Percentiles rank a stretch among this genome's conserved stretches.
Evolutionary conservation across 2,329 filamentous ascomycete genomes (phyloP).

Genomic region (Fusarium albosuccineum): DNA sequence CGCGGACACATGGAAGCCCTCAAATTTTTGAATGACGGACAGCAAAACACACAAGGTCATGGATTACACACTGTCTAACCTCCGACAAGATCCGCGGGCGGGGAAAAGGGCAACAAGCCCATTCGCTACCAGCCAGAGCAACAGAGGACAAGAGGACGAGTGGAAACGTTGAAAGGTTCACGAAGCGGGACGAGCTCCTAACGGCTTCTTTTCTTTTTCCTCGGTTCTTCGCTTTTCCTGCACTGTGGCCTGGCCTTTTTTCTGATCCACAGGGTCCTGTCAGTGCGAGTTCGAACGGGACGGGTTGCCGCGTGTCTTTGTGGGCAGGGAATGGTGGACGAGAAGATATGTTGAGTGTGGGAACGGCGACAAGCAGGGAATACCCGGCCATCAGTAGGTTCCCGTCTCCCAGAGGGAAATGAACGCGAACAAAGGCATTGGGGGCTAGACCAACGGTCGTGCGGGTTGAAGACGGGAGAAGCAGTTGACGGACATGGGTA

Average conservation of each 20-base stretch:
- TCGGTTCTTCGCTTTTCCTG: not conserved
- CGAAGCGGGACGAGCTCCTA: constrained; percentile 30
- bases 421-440: constrained; percentile 6
- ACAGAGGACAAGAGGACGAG: not conserved
- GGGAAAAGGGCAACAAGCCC: constrained; percentile 14
- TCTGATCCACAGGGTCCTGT: constrained; percentile 40
- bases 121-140: constrained; percentile 13
- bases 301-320: constrained; percentile 10
- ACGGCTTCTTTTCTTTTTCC: constrained; percentile 17
- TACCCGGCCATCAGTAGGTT: constrained; percentile 31
- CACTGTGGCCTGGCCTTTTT: constrained; percentile 3
- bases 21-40: constrained; percentile 20
- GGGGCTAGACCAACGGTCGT: constrained; percentile 2
- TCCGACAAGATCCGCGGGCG: constrained; percentile 38
- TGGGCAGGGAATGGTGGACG: constrained; percentile 12
- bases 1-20: constrained; percentile 23
- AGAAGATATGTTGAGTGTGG: constrained; percentile 8
- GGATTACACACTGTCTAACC: constrained; percentile 12
- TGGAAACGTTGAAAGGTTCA: constrained; percentile 16
- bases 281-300: constrained; percentile 23
- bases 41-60: constrained; percentile 16
- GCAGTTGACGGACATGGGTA: constrained; percentile 2
- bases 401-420: constrained; percentile 13
- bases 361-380: constrained; percentile 43
- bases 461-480: constrained; percentile 1